A percentile compares a stretch with the other conserved stretches of the same genome.
Conservation (phyloP, 805 yeast species). For the Cyberlindnera lachancei region DNA sequence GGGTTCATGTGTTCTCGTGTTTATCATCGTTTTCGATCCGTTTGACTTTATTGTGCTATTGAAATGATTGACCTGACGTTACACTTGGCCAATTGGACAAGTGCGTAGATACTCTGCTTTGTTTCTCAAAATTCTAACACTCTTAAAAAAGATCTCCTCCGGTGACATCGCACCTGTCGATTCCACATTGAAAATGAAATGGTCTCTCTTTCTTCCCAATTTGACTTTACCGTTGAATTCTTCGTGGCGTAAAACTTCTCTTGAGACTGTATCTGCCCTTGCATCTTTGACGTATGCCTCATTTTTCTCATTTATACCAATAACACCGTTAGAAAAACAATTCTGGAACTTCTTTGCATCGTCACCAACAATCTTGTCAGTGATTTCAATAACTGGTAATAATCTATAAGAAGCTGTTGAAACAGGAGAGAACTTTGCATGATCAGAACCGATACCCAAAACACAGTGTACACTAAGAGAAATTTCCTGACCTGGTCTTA, state of each 20-base stretch:
- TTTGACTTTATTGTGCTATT: no score
- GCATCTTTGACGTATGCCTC: conserved; percentile 83
- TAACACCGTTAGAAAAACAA: conserved; percentile 92
- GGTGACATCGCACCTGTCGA: conserved; percentile 96
- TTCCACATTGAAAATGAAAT: conserved; percentile 91
- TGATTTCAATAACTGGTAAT: conserved; percentile 78
- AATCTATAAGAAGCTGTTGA: conserved; percentile 93
- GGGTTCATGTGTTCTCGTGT: no score
- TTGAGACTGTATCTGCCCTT: conserved; percentile 91
- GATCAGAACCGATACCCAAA: conserved; percentile 88
- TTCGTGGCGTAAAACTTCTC: conserved; percentile 91
- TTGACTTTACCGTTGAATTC: conserved; percentile 86
- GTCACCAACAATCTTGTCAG: conserved; percentile 65
- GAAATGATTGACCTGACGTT: no score
- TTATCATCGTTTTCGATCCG: no score
- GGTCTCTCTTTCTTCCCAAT: conserved; percentile 86
- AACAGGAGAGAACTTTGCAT: conserved; percentile 96
- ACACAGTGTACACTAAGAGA: conserved; percentile 84
- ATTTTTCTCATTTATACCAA: conserved; percentile 59
- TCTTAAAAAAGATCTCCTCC: conserved; percentile 89
- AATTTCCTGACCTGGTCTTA: conserved; percentile 96
- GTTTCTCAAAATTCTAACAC: conserved; percentile 75
- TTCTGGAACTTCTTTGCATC: conserved; percentile 73
- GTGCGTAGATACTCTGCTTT: conserved; percentile 75
- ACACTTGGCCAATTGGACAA: conserved; percentile 60